Evolutionary conservation across 2,329 filamentous ascomycete genomes (phyloP).

Genomic region (Sporothrix luriei): DNA sequence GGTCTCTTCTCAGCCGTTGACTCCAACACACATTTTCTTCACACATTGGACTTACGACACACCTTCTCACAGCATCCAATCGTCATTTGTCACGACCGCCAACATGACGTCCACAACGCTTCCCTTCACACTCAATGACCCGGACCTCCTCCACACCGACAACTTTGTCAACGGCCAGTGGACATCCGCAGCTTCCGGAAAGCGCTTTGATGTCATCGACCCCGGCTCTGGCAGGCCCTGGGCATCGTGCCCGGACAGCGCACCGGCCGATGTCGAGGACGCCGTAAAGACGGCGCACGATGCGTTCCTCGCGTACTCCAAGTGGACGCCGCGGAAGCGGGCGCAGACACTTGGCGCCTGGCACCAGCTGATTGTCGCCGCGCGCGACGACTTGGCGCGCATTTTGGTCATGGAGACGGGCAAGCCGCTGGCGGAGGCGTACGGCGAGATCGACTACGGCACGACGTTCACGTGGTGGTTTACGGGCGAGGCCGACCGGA

Average conservation of each 20-base stretch:
- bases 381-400: slow-evolving; percentile 46
- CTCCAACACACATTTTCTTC: not conserved
- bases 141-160: slow-evolving; percentile 52
- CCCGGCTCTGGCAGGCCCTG: slow-evolving; percentile 55
- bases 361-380: slow-evolving; percentile 44
- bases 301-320: slow-evolving; percentile 47
- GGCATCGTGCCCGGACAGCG: slow-evolving; percentile 54
- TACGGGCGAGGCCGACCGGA: slow-evolving; percentile 52
- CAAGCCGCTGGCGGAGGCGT: slow-evolving; percentile 58
- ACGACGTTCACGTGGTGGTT: slow-evolving; percentile 61
- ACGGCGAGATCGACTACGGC: slow-evolving; percentile 60
- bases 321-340: slow-evolving; percentile 44
- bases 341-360: slow-evolving; percentile 45
- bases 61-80: not conserved
- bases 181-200: slow-evolving; percentile 49
- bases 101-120: slow-evolving; percentile 33
- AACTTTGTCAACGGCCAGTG: slow-evolving; percentile 55
- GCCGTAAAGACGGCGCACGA: slow-evolving; percentile 45
- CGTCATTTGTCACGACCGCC: not conserved
- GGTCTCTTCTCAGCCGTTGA: not conserved
- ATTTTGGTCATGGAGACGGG: slow-evolving; percentile 56
- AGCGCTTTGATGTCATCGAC: slow-evolving; percentile 56
- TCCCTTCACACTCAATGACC: slow-evolving; percentile 51
- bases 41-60: not conserved
- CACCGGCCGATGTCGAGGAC: slow-evolving; percentile 46